A percentile compares a stretch with the other conserved stretches of the same genome.
phyloP scores from a whole-genome alignment of 1,139 yeast species.

The Eremothecium sinecaudum region DNA sequence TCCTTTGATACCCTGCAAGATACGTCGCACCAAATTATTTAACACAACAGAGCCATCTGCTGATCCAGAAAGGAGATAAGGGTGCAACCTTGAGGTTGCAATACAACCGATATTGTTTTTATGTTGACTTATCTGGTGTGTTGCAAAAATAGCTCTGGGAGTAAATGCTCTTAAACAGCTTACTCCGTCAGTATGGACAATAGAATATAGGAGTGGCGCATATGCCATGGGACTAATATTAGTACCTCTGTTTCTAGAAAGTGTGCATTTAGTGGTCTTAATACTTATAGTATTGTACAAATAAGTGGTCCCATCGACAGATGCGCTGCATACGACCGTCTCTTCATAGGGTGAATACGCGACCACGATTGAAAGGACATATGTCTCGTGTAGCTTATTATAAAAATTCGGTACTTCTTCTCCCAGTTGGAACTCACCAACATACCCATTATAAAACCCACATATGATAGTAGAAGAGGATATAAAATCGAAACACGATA shows the following conservation, averaged over 20 bases:
- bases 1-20: conserved; percentile 36
- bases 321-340: conserved; percentile 38
- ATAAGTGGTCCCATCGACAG: conserved; percentile 39
- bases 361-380: conserved; percentile 39
- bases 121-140: conserved; percentile 33
- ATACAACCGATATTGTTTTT: conserved; percentile 35
- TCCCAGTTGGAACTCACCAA: conserved; percentile 52
- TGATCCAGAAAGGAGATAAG: conserved; percentile 52
- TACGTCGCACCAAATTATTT: conserved; percentile 36
- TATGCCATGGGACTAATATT: conserved; percentile 31
- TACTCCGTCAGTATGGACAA: conserved; percentile 37
- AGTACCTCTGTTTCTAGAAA: conserved; percentile 32
- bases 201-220: conserved; percentile 34
- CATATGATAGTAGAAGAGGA: conserved; percentile 43
- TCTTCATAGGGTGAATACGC: conserved; percentile 36
- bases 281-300: conserved; percentile 38
- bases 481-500: conserved; percentile 49
- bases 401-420: conserved; percentile 40
- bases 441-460: conserved; percentile 57
- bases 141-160: conserved; percentile 33
- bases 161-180: conserved; percentile 33
- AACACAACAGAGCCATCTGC: conserved; percentile 48
- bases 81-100: conserved; percentile 43
- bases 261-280: conserved; percentile 31
- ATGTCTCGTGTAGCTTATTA: conserved; percentile 41